Conservation (phyloP, 371 early-diverging fungal genomes). For the Rhizopus microsporus region DNA sequence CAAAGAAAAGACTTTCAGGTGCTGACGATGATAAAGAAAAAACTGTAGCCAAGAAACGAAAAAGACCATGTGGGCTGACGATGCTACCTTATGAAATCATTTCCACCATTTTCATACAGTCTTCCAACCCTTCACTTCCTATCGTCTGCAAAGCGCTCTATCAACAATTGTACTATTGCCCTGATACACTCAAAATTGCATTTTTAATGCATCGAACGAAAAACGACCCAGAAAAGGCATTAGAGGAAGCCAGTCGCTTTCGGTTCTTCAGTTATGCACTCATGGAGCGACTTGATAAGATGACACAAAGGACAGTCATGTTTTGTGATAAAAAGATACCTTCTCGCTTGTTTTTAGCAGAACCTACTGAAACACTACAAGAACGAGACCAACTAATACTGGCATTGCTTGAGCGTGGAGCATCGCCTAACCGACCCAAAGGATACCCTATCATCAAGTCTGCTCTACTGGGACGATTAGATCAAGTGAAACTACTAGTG, state of each 20-base stretch:
- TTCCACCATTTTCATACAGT: conserved; percentile 37
- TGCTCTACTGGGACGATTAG: conserved; percentile 41
- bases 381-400: conserved; percentile 22
- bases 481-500: conserved; percentile 47
- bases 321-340: conserved; percentile 39
- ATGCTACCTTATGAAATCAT: conserved; percentile 45
- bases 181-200: conserved; percentile 27
- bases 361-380: conserved; percentile 8
- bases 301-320: conserved; percentile 13
- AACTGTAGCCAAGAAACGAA: conserved; percentile 7
- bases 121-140: conserved; percentile 39
- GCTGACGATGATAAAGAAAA: conserved; percentile 11
- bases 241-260: conserved; percentile 30
- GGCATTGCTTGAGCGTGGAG: conserved; percentile 39
- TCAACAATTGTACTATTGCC: conserved; percentile 28
- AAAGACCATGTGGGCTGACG: conserved; percentile 10
- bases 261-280: conserved; percentile 34
- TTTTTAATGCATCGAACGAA: conserved; percentile 38
- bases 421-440: conserved; percentile 45
- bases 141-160: conserved; percentile 25
- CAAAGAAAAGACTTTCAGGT: conserved; percentile 19
- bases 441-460: conserved; percentile 60
- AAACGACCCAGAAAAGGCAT: conserved; percentile 19
- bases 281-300: conserved; percentile 27
- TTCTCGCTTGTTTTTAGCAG: conserved; percentile 29